A percentile compares a stretch with the other conserved stretches of the same genome.
phyloP scores from a whole-genome alignment of 208 protist genomes.

The Leishmania martiniquensis region DNA sequence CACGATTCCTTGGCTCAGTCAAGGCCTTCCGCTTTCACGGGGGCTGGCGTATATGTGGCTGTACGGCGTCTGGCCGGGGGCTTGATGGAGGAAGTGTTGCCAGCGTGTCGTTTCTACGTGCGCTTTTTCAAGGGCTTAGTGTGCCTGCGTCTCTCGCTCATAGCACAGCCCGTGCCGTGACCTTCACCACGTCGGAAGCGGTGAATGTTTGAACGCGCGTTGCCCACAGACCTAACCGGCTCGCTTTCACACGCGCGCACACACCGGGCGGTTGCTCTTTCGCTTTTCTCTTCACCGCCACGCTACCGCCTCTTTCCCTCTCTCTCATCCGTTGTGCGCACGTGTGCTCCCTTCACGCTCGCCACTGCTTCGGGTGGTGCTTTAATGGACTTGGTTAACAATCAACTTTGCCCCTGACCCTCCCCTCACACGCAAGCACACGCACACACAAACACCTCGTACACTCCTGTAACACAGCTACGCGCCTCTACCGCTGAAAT shows the following conservation, averaged over 20 bases:
- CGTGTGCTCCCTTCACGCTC: not conserved
- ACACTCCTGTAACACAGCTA: not conserved
- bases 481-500: conserved; percentile 3
- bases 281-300: not conserved
- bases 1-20: not conserved
- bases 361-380: not conserved
- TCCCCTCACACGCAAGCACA: too few species aligned
- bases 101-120: not conserved
- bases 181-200: not conserved
- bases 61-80: not conserved
- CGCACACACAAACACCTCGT: too few species aligned
- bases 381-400: not conserved
- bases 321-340: not conserved
- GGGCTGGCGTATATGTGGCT: not conserved
- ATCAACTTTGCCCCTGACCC: not conserved
- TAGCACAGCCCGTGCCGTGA: not conserved
- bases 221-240: not conserved
- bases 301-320: not conserved
- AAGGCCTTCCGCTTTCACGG: not conserved
- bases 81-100: not conserved
- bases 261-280: too few species aligned
- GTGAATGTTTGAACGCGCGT: not conserved
- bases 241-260: not conserved
- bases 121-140: not conserved
- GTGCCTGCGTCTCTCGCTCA: not conserved